Conservation (phyloP, 805 yeast genomes). For the Schizosaccharomyces osmophilus region DNA sequence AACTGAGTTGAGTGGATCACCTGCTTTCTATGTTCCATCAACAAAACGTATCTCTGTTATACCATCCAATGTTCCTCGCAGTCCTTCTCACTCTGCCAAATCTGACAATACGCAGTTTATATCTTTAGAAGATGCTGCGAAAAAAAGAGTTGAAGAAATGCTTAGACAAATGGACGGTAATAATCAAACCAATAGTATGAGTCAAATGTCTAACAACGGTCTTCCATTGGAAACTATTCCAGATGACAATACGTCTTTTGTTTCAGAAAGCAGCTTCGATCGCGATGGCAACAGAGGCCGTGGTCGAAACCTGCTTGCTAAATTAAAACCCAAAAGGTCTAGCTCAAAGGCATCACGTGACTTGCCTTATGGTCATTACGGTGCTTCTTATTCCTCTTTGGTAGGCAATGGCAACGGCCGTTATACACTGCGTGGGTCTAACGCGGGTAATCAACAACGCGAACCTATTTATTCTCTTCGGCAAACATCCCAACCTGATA, state of each 20-base stretch:
- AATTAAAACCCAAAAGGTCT: background rate
- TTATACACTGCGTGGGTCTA: background rate
- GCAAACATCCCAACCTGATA: background rate
- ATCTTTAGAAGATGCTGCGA: background rate
- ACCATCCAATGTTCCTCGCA: background rate
- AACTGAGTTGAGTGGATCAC: background rate
- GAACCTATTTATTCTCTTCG: background rate
- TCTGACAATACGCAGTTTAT: no score
- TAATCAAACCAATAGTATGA: background rate
- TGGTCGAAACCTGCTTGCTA: background rate
- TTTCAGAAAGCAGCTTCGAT: background rate
- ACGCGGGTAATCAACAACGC: background rate
- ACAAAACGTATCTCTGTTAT: background rate
- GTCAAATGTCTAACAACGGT: background rate
- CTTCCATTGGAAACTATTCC: background rate
- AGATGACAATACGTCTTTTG: background rate
- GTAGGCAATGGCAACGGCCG: background rate
- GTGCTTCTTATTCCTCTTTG: background rate
- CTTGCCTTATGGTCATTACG: background rate
- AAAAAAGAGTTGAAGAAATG: background rate
- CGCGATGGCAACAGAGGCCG: background rate
- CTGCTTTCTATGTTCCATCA: background rate
- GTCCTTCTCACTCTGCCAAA: background rate
- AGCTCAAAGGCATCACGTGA: background rate
- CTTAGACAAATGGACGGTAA: background rate